Evolutionary conservation across 441 rosid species (phyloP).

Genomic region (Brassica hybrid): DNA sequence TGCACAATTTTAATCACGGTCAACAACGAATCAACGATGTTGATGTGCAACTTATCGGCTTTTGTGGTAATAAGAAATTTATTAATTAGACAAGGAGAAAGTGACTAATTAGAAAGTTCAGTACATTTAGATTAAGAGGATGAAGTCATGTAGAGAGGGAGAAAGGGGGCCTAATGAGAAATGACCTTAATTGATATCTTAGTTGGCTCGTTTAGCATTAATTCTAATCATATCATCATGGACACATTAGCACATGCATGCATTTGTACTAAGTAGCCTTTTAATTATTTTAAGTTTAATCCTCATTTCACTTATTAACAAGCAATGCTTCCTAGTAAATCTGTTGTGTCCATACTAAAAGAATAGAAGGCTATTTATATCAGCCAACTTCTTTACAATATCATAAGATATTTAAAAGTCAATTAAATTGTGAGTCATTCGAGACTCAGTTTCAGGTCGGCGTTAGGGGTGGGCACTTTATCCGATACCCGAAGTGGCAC

Average conservation of each 20-base stretch:
- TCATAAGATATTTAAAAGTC: background rate
- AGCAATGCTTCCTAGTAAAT: background rate
- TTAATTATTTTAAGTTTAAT: background rate
- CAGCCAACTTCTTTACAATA: background rate
- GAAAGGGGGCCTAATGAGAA: conserved; percentile 31
- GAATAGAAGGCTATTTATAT: background rate
- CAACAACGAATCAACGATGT: conserved; percentile 23
- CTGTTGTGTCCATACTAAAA: background rate
- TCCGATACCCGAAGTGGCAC: too few relatives aligned
- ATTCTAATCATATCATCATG: conserved; percentile 24
- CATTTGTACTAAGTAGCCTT: conserved; percentile 33
- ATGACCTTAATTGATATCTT: conserved; percentile 33
- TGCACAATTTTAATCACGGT: conserved; percentile 20
- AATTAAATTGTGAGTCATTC: background rate
- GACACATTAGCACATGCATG: conserved; percentile 46
- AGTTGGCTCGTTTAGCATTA: background rate
- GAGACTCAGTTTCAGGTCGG: background rate
- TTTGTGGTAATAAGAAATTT: conserved; percentile 13
- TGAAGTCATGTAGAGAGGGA: conserved; percentile 15
- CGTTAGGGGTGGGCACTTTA: too few relatives aligned
- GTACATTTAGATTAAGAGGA: conserved; percentile 37
- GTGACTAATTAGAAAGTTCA: conserved; percentile 14
- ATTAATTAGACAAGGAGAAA: conserved; percentile 27
- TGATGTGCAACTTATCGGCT: conserved; percentile 15
- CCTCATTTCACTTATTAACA: background rate